Evolutionary conservation across 495 filamentous ascomycete genomes (phyloP), one percentile per base, ranked within the genome.

Genomic region (Podospora fimiseda): DNA sequence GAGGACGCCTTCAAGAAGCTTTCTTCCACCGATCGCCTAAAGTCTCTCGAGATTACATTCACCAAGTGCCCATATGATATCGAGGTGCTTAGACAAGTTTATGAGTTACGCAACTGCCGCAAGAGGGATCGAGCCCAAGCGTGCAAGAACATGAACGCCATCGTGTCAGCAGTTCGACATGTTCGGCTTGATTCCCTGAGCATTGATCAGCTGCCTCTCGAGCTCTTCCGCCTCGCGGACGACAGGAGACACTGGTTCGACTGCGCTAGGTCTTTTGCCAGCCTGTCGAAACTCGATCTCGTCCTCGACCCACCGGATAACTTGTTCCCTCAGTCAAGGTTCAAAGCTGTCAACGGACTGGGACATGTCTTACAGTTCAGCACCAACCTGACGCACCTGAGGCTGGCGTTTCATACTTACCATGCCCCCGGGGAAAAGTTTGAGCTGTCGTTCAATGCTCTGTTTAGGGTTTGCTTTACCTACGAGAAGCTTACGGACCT

Each of bases 121-220:
- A 75, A 74, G 56, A 50, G 68, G 33, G 67, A 75, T 60, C 62
- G 69, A 37, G 56, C 52, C 20, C 65, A 68, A 51, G 67, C 72
- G 16, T 69, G 67, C 57, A 69, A 70, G 58, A 72, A 69, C 52
- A 51, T 74, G 36, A 70, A 72, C 60, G 66, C 67, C 57, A 66
- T 75, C 49, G 65, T 75, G 50, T 67, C 64, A 43, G 73, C 72
- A 20, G 52, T 74, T 37, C 65, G 69, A 22, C 69, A 73, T 42
- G 54, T 64, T 40, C 61, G 51, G 19, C 60, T 75, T n/a, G 48
- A 56, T 16, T 67, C 68, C 5, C 66, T 77, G 33, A 66, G 65
- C 48, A 67, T 74, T 52, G 71, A 74, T 56, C 70, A 71, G 15
- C 65, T 77, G 15, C 74, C 74, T 18, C 70, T 77, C 30, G 72